phyloP scores from a whole-genome alignment of 768 basidiomycete genomes.

The Lentinula aciculospora region DNA sequence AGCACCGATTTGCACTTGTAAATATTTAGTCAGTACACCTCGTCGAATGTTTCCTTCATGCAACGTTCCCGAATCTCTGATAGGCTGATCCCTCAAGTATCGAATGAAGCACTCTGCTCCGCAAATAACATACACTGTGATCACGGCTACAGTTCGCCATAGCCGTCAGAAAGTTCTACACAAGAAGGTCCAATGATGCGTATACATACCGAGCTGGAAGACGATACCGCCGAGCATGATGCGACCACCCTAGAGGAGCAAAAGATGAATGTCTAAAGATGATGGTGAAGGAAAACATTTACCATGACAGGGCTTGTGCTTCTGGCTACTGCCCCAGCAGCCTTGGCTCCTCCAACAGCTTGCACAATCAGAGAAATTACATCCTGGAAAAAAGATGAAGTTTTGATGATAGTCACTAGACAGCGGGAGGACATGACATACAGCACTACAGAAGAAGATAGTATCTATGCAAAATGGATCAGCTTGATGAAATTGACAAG shows the following conservation, averaged over 20 bases:
- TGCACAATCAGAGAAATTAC: conserved; percentile 3
- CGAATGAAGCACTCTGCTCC: not conserved
- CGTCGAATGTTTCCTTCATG: not conserved
- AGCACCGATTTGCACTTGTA: not conserved
- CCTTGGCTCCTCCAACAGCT: conserved; percentile 3
- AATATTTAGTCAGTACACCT: not conserved
- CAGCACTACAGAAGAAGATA: not conserved
- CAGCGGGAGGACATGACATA: not conserved
- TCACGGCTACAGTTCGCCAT: not conserved
- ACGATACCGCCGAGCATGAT: conserved; percentile 6
- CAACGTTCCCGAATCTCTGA: not conserved
- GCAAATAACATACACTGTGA: not conserved
- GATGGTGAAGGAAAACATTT: not conserved
- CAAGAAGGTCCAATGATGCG: not conserved
- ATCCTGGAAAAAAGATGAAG: not conserved
- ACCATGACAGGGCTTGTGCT: not conserved
- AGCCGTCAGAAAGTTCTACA: not conserved
- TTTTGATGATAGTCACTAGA: not conserved
- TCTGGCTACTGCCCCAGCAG: not conserved
- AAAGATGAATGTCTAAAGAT: not conserved
- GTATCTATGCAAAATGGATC: not conserved
- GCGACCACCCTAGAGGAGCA: not conserved
- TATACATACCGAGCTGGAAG: not conserved
- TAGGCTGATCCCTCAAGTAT: not conserved
- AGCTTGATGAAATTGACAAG: not conserved